A percentile compares a stretch with the other conserved stretches of the same genome.
Evolutionary conservation across 805 yeast genomes (phyloP).

Genomic region (Metschnikowia matae): DNA sequence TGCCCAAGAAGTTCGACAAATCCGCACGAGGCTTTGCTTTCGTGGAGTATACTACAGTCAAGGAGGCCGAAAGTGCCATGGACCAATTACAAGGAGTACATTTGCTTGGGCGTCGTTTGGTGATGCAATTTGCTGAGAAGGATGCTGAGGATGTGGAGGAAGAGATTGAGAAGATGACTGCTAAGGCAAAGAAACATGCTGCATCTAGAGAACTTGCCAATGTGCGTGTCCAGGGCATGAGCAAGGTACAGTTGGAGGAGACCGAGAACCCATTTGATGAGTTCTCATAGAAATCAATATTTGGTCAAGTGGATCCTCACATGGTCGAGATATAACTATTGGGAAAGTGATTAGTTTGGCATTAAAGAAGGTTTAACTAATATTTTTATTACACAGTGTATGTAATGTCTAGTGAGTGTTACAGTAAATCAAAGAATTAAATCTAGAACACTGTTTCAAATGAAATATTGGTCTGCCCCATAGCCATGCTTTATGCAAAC

Average conservation of each 20-base stretch:
- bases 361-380: no score
- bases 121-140: slow-evolving; percentile 85
- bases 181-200: slow-evolving; percentile 76
- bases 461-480: no score
- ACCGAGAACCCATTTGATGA: slow-evolving; percentile 31
- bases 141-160: slow-evolving; percentile 83
- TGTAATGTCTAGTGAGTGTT: no score
- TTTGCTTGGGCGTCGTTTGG: slow-evolving; percentile 90
- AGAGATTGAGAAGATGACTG: slow-evolving; percentile 87
- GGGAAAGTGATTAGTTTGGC: no score
- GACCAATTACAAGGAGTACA: slow-evolving; percentile 92
- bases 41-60: slow-evolving; percentile 78
- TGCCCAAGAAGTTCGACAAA: slow-evolving; percentile 93
- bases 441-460: no score
- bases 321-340: no score
- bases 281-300: slow-evolving; percentile 5
- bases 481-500: no score
- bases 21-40: slow-evolving; percentile 97
- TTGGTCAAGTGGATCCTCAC: background rate
- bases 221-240: slow-evolving; percentile 63
- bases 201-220: slow-evolving; percentile 73
- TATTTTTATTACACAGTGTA: no score
- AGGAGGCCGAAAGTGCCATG: slow-evolving; percentile 95
- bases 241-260: slow-evolving; percentile 64
- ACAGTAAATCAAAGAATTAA: no score